These are phyloP conservation scores for Sugiyamaella japonica DNA, from an alignment of 1,139 yeast species.

Conservation along the genomic window DNA sequence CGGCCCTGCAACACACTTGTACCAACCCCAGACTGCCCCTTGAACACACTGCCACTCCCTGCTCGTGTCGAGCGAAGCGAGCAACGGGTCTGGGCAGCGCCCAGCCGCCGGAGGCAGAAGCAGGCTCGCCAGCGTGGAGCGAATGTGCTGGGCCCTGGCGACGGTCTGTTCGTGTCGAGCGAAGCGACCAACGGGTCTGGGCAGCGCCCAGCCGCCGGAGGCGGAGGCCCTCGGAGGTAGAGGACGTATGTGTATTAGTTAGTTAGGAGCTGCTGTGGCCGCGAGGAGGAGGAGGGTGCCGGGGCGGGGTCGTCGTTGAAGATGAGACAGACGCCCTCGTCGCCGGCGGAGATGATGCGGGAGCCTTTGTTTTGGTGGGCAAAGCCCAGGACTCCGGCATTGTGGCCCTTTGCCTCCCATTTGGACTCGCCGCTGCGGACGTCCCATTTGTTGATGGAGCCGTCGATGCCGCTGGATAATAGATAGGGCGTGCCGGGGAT, in stretches of 20 bases:
- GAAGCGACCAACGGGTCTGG: conserved; percentile 5
- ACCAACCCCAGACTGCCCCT: too few species aligned
- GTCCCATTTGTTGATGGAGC: conserved; percentile 84
- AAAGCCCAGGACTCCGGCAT: conserved; percentile 89
- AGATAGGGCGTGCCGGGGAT: conserved; percentile 57
- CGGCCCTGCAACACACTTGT: too few species aligned
- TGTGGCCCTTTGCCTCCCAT: conserved; percentile 86
- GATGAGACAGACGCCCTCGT: conserved; percentile 88
- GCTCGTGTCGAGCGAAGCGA: too few species aligned
- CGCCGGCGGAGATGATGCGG: conserved; percentile 91
- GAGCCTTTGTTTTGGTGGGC: conserved; percentile 62
- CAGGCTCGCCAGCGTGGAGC: too few species aligned
- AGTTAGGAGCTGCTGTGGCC: conserved; percentile 12
- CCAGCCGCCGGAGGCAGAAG: not conserved
- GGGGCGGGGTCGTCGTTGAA: conserved; percentile 43
- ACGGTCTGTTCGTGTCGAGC: too few species aligned
- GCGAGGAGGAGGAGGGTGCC: not conserved
- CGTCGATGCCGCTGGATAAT: conserved; percentile 79
- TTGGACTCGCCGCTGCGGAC: conserved; percentile 76
- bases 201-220: conserved; percentile 15
- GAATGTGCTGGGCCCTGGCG: too few species aligned
- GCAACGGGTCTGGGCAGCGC: too few species aligned
- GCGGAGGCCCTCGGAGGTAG: not conserved
- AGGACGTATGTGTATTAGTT: not conserved
- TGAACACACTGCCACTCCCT: too few species aligned